Evolutionary conservation across 495 filamentous ascomycete genomes (phyloP).

Genomic region (Podospora didyma): DNA sequence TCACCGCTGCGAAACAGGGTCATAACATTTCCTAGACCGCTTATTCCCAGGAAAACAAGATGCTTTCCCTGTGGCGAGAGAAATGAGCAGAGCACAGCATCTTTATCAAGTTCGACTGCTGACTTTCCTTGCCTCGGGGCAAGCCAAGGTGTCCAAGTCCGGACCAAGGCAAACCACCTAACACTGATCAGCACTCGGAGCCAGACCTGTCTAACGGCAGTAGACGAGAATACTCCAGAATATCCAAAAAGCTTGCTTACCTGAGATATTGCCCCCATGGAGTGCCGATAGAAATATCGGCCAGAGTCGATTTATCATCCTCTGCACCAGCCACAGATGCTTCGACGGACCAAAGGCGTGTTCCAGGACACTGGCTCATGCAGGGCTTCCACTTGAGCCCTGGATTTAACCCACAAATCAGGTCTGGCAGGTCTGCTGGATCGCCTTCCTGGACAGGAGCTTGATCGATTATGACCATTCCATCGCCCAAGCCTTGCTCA

Average conservation of each 20-base stretch:
- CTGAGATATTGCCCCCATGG: conserved; percentile 49
- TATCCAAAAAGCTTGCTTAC: conserved; percentile 23
- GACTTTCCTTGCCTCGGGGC: conserved; percentile 77
- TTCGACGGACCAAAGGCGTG: conserved; percentile 66
- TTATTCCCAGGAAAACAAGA: conserved; percentile 77
- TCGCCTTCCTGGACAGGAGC: conserved; percentile 12
- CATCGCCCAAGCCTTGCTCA: conserved; percentile 55
- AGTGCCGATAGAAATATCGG: conserved; percentile 56
- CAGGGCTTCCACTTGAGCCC: conserved; percentile 53
- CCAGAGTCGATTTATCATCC: conserved; percentile 52
- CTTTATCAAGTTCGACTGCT: conserved; percentile 62
- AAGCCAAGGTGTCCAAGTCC: conserved; percentile 81
- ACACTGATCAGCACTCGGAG: conserved; percentile 5
- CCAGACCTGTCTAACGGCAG: neutral
- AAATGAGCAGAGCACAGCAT: conserved; percentile 79
- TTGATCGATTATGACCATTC: conserved; percentile 53
- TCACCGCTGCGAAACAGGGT: conserved; percentile 66
- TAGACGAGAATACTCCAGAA: neutral
- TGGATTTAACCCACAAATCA: conserved; percentile 57
- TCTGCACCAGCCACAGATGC: conserved; percentile 49
- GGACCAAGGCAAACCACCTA: conserved; percentile 74
- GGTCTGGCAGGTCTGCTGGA: conserved; percentile 48
- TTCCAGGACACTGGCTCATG: conserved; percentile 64
- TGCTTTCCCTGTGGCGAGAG: conserved; percentile 69
- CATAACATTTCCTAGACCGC: conserved; percentile 67